Percentiles rank a stretch among this genome's conserved stretches.
Conservation (phyloP, 768 basidiomycete genomes). For the Lanmaoa rubissima region DNA sequence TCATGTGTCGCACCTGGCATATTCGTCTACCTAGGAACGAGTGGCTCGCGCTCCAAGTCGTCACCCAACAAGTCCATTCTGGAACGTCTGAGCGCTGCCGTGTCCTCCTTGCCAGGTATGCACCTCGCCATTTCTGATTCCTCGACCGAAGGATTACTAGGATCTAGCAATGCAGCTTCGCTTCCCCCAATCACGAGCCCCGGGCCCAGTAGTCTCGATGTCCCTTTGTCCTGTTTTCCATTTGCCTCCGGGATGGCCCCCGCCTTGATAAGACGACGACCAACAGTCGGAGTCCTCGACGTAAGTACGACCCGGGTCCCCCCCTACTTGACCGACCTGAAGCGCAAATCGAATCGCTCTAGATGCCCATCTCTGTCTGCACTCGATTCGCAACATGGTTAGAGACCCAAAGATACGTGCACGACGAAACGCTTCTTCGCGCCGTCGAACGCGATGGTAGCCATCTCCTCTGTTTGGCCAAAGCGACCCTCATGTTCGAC, state of each 20-base stretch:
- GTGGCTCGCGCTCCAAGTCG: neutral
- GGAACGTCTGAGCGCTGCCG: neutral
- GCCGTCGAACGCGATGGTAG: conserved; percentile 27
- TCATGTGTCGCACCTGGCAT: neutral
- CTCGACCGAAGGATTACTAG: neutral
- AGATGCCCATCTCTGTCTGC: conserved; percentile 14
- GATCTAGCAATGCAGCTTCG: neutral
- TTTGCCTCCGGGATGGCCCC: neutral
- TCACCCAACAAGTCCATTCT: neutral
- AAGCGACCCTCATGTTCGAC: conserved; percentile 19
- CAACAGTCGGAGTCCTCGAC: conserved; percentile 3
- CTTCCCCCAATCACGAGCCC: too few relatives aligned
- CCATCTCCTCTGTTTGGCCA: conserved; percentile 18
- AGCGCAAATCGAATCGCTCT: neutral
- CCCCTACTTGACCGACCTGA: neutral
- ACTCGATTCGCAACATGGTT: conserved; percentile 20
- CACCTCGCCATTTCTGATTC: neutral
- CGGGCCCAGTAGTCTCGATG: neutral
- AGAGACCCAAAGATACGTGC: conserved; percentile 8
- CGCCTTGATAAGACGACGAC: neutral
- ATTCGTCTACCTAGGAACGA: neutral
- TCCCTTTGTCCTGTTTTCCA: neutral
- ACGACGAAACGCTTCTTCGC: neutral
- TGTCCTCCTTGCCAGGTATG: conserved; percentile 9
- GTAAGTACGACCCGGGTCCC: neutral